Evolutionary conservation across 441 rosid species (phyloP).

Genomic region (Gossypium gossypioides): DNA sequence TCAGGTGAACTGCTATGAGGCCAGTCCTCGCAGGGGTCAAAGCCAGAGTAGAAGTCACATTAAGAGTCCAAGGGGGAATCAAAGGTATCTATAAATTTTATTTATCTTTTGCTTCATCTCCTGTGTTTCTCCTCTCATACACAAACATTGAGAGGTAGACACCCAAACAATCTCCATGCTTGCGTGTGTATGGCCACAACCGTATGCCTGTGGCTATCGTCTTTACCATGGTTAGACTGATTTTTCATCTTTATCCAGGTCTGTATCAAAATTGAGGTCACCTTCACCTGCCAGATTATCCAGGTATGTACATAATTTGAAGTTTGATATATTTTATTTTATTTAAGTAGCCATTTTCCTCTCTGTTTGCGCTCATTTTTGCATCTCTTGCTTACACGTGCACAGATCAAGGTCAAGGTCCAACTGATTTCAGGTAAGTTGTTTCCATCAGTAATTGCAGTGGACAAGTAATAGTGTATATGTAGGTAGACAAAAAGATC

Average conservation of each 20-base stretch:
- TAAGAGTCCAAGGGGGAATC: slow-evolving; percentile 7
- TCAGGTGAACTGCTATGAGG: slow-evolving; percentile 12
- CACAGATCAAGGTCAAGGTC: slow-evolving; percentile 12
- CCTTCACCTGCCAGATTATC: slow-evolving; percentile 8
- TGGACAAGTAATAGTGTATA: background rate
- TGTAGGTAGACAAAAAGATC: background rate
- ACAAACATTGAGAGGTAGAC: background rate
- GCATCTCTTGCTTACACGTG: background rate
- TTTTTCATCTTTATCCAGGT: slow-evolving; percentile 3
- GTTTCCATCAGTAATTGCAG: background rate
- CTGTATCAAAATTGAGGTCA: background rate
- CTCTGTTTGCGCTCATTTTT: background rate
- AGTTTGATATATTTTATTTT: background rate
- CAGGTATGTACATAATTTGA: background rate
- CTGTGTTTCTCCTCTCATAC: background rate
- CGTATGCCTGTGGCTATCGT: background rate
- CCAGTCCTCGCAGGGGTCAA: background rate
- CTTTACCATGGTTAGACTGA: background rate
- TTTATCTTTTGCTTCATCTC: background rate
- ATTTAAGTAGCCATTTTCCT: background rate
- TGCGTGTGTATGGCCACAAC: background rate
- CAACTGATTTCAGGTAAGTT: background rate
- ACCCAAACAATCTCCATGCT: background rate
- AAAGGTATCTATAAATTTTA: background rate
- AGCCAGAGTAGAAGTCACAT: slow-evolving; percentile 9